Evolutionary conservation across 352 stramenopile species (phyloP).

Genomic region (Blastocystis sp.): DNA sequence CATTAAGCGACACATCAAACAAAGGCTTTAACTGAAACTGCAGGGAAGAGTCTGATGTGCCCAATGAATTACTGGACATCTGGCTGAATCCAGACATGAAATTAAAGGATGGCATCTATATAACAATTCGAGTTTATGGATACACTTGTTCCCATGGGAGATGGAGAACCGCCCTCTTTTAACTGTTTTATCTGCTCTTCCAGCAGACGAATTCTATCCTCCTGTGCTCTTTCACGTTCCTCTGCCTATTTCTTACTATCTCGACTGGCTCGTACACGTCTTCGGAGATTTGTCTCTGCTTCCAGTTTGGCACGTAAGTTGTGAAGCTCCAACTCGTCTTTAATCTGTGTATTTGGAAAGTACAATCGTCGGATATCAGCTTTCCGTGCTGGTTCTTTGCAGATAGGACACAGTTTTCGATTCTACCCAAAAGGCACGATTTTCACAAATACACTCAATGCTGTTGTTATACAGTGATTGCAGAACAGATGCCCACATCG

Average conservation of each 20-base stretch:
- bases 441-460: neutral
- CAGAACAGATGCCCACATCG: slow-evolving; percentile 50
- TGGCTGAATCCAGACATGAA: neutral
- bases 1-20: neutral
- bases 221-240: neutral
- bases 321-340: neutral
- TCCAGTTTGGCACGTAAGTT: neutral
- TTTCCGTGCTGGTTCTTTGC: neutral
- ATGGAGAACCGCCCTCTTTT: too few species aligned
- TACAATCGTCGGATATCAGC: neutral
- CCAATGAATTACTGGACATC: neutral
- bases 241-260: neutral
- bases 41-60: neutral
- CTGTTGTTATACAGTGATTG: neutral
- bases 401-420: neutral
- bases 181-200: neutral
- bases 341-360: neutral
- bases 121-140: neutral
- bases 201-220: neutral
- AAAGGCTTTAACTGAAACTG: neutral
- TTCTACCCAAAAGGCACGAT: neutral
- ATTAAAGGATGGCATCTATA: neutral
- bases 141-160: neutral
- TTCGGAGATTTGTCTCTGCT: neutral
- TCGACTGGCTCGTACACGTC: neutral